Conservation (phyloP, 495 filamentous ascomycete species). For the Aspergillus diversus region DNA sequence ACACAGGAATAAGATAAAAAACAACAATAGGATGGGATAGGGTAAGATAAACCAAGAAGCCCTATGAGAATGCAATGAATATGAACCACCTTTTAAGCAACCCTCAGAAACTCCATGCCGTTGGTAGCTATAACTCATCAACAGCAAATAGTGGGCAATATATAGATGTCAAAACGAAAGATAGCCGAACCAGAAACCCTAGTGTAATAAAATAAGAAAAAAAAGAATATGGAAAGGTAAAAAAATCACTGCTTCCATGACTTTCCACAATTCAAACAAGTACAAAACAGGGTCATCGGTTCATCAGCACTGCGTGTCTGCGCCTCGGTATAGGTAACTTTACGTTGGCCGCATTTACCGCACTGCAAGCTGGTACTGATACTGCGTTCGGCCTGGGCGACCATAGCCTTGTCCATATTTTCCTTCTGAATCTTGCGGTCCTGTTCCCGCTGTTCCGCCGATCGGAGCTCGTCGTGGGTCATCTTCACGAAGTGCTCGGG, state of each 20-base stretch:
- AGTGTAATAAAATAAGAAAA: slow-evolving; percentile 1
- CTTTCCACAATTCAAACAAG: slow-evolving; percentile 56
- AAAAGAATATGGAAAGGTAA: background rate
- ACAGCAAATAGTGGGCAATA: slow-evolving; percentile 7
- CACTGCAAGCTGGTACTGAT: slow-evolving; percentile 86
- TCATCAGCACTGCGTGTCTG: slow-evolving; percentile 94
- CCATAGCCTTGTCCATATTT: slow-evolving; percentile 95
- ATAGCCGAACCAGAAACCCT: background rate
- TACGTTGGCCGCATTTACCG: slow-evolving; percentile 86
- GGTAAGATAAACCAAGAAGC: slow-evolving; percentile 8
- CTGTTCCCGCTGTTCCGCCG: slow-evolving; percentile 64
- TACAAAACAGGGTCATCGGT: slow-evolving; percentile 51
- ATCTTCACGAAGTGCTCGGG: slow-evolving; percentile 75
- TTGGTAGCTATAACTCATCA: slow-evolving; percentile 4
- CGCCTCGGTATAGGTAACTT: slow-evolving; percentile 92
- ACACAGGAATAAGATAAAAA: background rate
- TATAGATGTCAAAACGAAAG: background rate
- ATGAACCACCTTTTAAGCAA: slow-evolving; percentile 25
- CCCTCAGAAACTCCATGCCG: slow-evolving; percentile 20
- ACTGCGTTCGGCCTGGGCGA: slow-evolving; percentile 83
- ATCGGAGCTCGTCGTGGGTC: slow-evolving; percentile 77
- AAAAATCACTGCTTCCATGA: slow-evolving; percentile 49
- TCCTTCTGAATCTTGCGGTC: slow-evolving; percentile 76
- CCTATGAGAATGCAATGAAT: slow-evolving; percentile 16
- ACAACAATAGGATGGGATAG: slow-evolving; percentile 15